Conservation (phyloP, 768 basidiomycete species). For the Pisolithus orientalis region DNA sequence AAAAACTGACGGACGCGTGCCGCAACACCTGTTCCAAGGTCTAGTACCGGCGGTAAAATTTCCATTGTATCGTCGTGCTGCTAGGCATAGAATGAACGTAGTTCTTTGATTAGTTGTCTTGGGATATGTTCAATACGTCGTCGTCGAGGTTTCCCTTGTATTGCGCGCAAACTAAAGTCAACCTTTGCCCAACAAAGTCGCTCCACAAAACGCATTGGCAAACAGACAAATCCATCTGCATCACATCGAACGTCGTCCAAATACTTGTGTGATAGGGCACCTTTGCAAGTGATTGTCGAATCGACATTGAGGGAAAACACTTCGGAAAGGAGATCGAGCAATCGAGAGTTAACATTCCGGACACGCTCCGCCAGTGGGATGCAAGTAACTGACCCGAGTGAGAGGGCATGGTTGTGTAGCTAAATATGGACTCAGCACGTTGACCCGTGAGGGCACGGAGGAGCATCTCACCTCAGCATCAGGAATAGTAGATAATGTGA, state of each 20-base stretch:
- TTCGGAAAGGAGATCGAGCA: neutral
- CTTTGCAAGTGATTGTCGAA: neutral
- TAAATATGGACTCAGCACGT: neutral
- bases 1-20: neutral
- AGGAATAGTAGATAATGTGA: neutral
- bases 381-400: neutral
- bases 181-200: no score
- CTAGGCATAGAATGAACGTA: neutral
- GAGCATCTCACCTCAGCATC: neutral
- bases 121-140: neutral
- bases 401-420: neutral
- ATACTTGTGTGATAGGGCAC: neutral
- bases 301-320: neutral
- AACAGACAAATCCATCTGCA: neutral
- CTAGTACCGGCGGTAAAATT: neutral
- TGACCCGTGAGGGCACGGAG: neutral
- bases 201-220: neutral
- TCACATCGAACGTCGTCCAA: neutral
- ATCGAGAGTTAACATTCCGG: neutral
- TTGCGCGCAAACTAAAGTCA: neutral
- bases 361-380: neutral
- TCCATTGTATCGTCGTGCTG: neutral
- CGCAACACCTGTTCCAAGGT: neutral
- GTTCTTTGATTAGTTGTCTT: neutral
- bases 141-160: neutral